phyloP scores from a whole-genome alignment of 2,329 filamentous ascomycete genomes.

The Fusarium ramigenum region DNA sequence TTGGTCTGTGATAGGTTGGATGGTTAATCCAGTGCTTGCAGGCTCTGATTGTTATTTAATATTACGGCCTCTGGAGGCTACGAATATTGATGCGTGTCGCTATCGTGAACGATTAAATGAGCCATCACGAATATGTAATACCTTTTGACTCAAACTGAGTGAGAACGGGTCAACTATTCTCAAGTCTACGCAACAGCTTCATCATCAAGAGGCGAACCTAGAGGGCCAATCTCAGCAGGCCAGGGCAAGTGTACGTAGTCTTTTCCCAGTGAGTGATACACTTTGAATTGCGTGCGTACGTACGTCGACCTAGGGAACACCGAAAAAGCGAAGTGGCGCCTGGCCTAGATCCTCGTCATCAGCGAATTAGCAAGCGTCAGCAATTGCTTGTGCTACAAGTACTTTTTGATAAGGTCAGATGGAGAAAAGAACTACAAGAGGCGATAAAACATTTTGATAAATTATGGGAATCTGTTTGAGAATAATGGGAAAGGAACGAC shows the following conservation, averaged over 20 bases:
- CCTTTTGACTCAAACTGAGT: background rate
- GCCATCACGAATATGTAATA: background rate
- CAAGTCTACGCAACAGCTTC: conserved; percentile 35
- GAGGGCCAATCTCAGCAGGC: conserved; percentile 17
- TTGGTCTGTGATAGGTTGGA: background rate
- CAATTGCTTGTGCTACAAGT: background rate
- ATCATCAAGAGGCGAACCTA: conserved; percentile 38
- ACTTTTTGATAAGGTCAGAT: conserved; percentile 8
- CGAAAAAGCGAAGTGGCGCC: conserved; percentile 26
- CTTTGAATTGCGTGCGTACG: conserved; percentile 16
- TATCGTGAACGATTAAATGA: background rate
- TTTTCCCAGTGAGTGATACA: conserved; percentile 2
- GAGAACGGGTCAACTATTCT: conserved; percentile 13
- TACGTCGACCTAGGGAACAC: conserved; percentile 5
- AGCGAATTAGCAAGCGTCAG: conserved; percentile 32
- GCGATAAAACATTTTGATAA: conserved; percentile 10
- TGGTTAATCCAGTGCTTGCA: background rate
- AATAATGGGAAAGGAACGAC: conserved; percentile 32
- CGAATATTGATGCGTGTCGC: conserved; percentile 23
- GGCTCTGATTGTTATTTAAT: conserved; percentile 26
- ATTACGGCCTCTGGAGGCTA: conserved; percentile 5
- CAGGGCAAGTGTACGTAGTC: conserved; percentile 32
- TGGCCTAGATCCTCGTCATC: conserved; percentile 29
- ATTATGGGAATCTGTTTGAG: conserved; percentile 24
- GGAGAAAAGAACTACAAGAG: conserved; percentile 19